These are phyloP conservation scores for Climacium dendroides DNA, from an alignment of 225 moss, liverwort and hornwort species.

Conservation along the genomic window DNA sequence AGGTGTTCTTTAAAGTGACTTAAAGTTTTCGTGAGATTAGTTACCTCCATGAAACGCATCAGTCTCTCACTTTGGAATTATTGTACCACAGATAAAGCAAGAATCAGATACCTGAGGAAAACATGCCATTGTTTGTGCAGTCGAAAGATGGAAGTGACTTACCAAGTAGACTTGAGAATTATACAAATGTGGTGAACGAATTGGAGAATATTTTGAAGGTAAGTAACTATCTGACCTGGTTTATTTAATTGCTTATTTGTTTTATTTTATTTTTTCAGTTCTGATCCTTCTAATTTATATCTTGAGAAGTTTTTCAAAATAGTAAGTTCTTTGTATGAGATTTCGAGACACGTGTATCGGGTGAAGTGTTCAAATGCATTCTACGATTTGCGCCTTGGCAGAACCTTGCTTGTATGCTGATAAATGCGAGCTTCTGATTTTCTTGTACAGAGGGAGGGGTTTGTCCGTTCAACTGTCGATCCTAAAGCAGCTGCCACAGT, in stretches of 20 bases:
- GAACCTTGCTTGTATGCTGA: neutral
- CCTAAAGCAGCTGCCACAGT: neutral
- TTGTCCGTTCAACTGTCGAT: neutral
- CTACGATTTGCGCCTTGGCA: neutral
- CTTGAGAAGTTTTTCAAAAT: neutral
- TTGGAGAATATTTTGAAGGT: slow-evolving; percentile 21
- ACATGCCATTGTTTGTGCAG: slow-evolving; percentile 23
- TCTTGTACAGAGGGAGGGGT: slow-evolving; percentile 8
- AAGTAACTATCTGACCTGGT: neutral
- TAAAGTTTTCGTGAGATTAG: neutral
- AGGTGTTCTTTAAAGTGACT: neutral
- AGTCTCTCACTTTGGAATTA: neutral
- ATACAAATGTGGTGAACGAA: slow-evolving; percentile 23
- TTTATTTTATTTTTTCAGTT: neutral
- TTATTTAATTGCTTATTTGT: neutral
- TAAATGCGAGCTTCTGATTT: neutral
- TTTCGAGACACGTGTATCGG: neutral
- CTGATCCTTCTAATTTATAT: neutral
- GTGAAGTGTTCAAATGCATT: neutral
- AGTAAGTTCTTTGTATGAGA: neutral
- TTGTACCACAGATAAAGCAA: slow-evolving; percentile 12
- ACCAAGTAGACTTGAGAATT: slow-evolving; percentile 7
- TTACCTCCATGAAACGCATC: neutral
- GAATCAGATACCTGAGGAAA: slow-evolving; percentile 10
- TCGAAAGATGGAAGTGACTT: slow-evolving; percentile 42